Percentiles rank a stretch among this genome's conserved stretches.
Conservation (phyloP, 1,139 yeast species). For the Candida albicans region DNA sequence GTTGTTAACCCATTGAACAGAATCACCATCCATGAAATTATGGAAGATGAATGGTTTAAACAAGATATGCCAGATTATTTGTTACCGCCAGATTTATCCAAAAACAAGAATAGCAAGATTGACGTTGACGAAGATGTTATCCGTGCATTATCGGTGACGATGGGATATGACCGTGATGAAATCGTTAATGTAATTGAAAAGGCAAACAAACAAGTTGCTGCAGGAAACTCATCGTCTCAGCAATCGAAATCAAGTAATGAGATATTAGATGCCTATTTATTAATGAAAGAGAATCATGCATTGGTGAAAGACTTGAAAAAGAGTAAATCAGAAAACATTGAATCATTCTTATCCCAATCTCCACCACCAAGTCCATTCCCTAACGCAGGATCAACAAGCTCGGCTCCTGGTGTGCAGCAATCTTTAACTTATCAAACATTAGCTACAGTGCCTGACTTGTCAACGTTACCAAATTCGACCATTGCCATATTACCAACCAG, state of each 20-base stretch:
- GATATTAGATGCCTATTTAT: constrained; percentile 85
- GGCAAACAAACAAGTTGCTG: constrained; percentile 41
- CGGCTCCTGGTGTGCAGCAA: constrained; percentile 47
- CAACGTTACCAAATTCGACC: constrained; percentile 59
- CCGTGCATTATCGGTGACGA: constrained; percentile 73
- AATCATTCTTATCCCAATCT: constrained; percentile 49
- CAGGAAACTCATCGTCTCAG: constrained; percentile 21
- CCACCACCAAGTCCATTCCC: constrained; percentile 43
- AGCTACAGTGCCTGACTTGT: constrained; percentile 51
- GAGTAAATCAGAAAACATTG: constrained; percentile 51
- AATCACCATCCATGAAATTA: constrained; percentile 89
- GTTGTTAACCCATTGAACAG: constrained; percentile 96
- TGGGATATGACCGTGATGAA: constrained; percentile 93
- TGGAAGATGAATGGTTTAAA: constrained; percentile 96
- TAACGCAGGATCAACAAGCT: constrained; percentile 28
- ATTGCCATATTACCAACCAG: constrained; percentile 94
- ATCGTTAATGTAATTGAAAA: constrained; percentile 68
- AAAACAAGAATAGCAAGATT: constrained; percentile 39
- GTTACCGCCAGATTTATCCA: constrained; percentile 64
- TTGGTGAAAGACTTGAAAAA: constrained; percentile 65
- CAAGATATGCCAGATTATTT: constrained; percentile 80
- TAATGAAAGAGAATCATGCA: constrained; percentile 81
- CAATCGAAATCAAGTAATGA: constrained; percentile 48
- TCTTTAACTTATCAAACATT: constrained; percentile 51
- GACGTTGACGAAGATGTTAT: constrained; percentile 80